Conservation (phyloP, 2,329 filamentous ascomycete species). For the Didymella glomerata region DNA sequence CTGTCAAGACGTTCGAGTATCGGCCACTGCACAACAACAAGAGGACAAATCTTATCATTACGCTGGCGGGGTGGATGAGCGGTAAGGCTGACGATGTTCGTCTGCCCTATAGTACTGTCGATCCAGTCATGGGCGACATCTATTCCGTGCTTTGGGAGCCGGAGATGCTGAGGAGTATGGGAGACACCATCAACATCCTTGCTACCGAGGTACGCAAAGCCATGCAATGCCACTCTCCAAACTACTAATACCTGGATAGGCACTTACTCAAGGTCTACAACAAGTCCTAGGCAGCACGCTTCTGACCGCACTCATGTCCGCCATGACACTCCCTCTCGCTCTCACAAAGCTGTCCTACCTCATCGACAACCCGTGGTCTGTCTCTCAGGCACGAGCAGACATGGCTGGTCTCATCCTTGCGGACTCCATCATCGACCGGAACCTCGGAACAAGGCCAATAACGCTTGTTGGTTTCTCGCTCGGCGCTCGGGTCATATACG, state of each 20-base stretch:
- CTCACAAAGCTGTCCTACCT: constrained; percentile 93
- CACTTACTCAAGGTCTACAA: constrained; percentile 93
- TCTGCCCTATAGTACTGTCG: constrained; percentile 92
- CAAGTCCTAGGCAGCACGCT: constrained; percentile 93
- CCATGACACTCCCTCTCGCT: constrained; percentile 88
- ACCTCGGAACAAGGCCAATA: constrained; percentile 87
- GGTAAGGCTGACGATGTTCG: constrained; percentile 97
- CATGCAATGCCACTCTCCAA: background rate
- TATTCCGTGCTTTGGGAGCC: constrained; percentile 98
- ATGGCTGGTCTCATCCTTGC: constrained; percentile 90
- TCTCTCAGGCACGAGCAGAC: constrained; percentile 91
- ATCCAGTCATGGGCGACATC: constrained; percentile 97
- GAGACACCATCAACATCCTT: constrained; percentile 97
- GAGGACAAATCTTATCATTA: constrained; percentile 92
- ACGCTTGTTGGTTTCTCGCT: constrained; percentile 96
- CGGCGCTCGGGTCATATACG: constrained; percentile 90
- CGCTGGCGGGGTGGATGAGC: constrained; percentile 97
- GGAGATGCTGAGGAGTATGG: constrained; percentile 97
- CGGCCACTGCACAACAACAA: constrained; percentile 98
- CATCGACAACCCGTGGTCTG: constrained; percentile 98
- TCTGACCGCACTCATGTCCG: constrained; percentile 87
- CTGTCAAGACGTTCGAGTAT: constrained; percentile 97
- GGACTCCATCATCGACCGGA: constrained; percentile 90
- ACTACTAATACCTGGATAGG: constrained; percentile 61
- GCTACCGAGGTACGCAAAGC: constrained; percentile 80